Conservation (phyloP, 208 protist genomes). For the Polymyxa betae region DNA sequence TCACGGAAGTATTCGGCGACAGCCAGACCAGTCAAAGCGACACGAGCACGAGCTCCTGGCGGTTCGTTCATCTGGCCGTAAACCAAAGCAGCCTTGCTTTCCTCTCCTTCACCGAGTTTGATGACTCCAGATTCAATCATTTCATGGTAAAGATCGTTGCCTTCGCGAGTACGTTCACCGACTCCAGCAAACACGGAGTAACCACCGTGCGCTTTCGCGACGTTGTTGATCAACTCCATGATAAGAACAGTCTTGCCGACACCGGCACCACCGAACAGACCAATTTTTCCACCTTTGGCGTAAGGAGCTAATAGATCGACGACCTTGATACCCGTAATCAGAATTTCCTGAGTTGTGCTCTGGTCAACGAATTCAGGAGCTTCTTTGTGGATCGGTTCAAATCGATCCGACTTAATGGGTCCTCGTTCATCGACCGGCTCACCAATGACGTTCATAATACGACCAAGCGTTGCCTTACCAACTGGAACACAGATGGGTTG, state of each 20-base stretch:
- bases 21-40: slow-evolving; percentile 93
- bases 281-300: slow-evolving; percentile 97
- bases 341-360: slow-evolving; percentile 84
- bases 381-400: slow-evolving; percentile 88
- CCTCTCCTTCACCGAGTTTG: slow-evolving; percentile 84
- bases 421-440: slow-evolving; percentile 93
- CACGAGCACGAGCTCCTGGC: slow-evolving; percentile 93
- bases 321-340: slow-evolving; percentile 97
- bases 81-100: slow-evolving; percentile 95
- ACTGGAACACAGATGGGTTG: slow-evolving; percentile 93
- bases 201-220: slow-evolving; percentile 95
- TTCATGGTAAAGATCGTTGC: slow-evolving; percentile 94
- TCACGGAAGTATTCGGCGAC: slow-evolving; percentile 98
- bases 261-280: slow-evolving; percentile 96
- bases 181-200: slow-evolving; percentile 98
- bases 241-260: slow-evolving; percentile 98
- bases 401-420: slow-evolving; percentile 84
- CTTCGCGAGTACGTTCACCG: slow-evolving; percentile 96
- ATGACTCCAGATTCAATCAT: slow-evolving; percentile 93
- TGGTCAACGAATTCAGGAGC: slow-evolving; percentile 90
- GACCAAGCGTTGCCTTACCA: slow-evolving; percentile 88
- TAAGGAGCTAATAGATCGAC: slow-evolving; percentile 96
- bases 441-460: slow-evolving; percentile 98
- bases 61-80: slow-evolving; percentile 99
- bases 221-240: slow-evolving; percentile 99